Evolutionary conservation across 2,329 filamentous ascomycete species (phyloP).

Genomic region (Dendryphion nanum): DNA sequence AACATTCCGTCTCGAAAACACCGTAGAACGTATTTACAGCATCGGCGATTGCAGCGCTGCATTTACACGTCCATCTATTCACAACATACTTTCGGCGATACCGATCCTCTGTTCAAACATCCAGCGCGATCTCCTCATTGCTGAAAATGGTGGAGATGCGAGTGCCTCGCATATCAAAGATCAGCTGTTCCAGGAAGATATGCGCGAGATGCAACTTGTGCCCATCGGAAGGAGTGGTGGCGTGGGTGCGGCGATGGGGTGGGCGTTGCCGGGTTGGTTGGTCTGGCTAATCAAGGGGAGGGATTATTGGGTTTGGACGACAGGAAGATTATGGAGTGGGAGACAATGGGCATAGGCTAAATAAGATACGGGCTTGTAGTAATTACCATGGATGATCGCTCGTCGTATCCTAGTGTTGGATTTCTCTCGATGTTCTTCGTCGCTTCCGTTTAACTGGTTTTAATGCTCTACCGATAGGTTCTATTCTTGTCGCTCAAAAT

Average conservation of each 20-base stretch:
- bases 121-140: slow-evolving; percentile 49
- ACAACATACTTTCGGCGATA: slow-evolving; percentile 35
- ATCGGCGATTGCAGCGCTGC: slow-evolving; percentile 37
- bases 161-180: slow-evolving; percentile 8
- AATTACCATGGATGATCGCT: too few species aligned
- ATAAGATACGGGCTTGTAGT: neutral
- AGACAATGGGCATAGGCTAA: slow-evolving; percentile 52
- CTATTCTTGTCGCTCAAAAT: too few species aligned
- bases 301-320: slow-evolving; percentile 51
- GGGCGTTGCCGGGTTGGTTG: slow-evolving; percentile 30
- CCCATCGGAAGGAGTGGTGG: slow-evolving; percentile 22
- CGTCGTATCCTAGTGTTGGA: too few species aligned
- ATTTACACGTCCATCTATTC: slow-evolving; percentile 27
- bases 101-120: slow-evolving; percentile 46
- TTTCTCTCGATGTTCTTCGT: too few species aligned
- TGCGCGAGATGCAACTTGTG: slow-evolving; percentile 22
- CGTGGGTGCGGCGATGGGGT: slow-evolving; percentile 29
- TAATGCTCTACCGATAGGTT: too few species aligned
- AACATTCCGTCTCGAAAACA: slow-evolving; percentile 23
- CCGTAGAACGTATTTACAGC: slow-evolving; percentile 28
- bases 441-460: too few species aligned
- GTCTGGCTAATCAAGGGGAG: slow-evolving; percentile 38
- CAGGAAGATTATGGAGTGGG: slow-evolving; percentile 49
- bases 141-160: slow-evolving; percentile 11
- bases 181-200: slow-evolving; percentile 14